These are phyloP conservation scores for Pseudohalonectria lignicola DNA, from an alignment of 2,329 filamentous ascomycete genomes.

Conservation along the genomic window DNA sequence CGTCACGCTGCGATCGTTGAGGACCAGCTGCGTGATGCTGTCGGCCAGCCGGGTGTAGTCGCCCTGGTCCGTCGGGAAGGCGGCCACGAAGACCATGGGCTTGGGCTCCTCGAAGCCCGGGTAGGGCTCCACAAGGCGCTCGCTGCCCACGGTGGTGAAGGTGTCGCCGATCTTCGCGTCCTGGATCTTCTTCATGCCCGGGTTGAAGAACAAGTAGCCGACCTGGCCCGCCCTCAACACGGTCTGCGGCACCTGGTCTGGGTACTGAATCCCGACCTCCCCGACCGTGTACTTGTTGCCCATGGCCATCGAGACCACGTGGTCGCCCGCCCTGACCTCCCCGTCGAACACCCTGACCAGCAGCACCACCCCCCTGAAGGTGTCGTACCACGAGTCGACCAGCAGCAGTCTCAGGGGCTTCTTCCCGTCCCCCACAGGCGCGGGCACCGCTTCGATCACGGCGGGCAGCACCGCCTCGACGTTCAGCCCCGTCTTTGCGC, in stretches of 20 bases:
- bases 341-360: slow-evolving; percentile 90
- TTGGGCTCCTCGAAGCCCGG: slow-evolving; percentile 96
- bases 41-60: slow-evolving; percentile 83
- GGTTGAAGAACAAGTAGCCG: slow-evolving; percentile 94
- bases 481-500: slow-evolving; percentile 88
- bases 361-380: slow-evolving; percentile 85
- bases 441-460: slow-evolving; percentile 76
- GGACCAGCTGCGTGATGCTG: slow-evolving; percentile 83
- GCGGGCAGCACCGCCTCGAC: slow-evolving; percentile 73
- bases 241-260: slow-evolving; percentile 70
- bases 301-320: slow-evolving; percentile 79
- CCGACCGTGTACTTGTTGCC: slow-evolving; percentile 85
- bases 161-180: slow-evolving; percentile 96
- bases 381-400: slow-evolving; percentile 97
- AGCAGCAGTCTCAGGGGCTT: slow-evolving; percentile 75
- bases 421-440: slow-evolving; percentile 57
- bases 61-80: slow-evolving; percentile 84
- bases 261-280: slow-evolving; percentile 95
- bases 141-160: slow-evolving; percentile 70
- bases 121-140: slow-evolving; percentile 66
- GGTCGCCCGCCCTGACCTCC: slow-evolving; percentile 69
- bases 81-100: slow-evolving; percentile 97
- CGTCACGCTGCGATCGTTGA: slow-evolving; percentile 93
- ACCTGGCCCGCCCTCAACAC: slow-evolving; percentile 83
- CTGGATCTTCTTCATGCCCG: slow-evolving; percentile 93